Percentiles rank a stretch among this genome's conserved stretches.
phyloP scores from a whole-genome alignment of 1,284 basidiomycete species.

The Naganishia liquefaciens region DNA sequence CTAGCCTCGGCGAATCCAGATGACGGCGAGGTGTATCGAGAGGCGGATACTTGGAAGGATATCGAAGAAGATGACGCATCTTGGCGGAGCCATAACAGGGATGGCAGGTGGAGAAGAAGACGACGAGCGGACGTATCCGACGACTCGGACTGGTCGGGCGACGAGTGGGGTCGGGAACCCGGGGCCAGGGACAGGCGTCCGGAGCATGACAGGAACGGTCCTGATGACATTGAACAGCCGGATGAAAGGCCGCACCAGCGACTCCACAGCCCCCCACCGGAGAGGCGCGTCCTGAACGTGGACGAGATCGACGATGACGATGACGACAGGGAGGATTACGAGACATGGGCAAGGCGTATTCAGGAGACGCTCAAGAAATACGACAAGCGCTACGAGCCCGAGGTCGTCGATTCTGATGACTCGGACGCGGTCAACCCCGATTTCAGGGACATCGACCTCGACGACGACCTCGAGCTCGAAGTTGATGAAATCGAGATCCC shows the following conservation, averaged over 20 bases:
- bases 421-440: conserved; percentile 21
- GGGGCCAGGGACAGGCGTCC: too few species aligned
- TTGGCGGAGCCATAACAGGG: background rate
- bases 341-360: background rate
- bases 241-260: background rate
- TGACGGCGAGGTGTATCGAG: background rate
- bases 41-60: conserved; percentile 11
- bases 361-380: background rate
- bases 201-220: too few species aligned
- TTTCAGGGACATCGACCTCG: conserved; percentile 7
- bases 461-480: background rate
- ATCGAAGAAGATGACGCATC: background rate
- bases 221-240: background rate
- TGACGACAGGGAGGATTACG: conserved; percentile 8
- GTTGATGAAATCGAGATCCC: conserved; percentile 13
- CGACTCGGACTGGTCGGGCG: conserved; percentile 3
- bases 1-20: background rate
- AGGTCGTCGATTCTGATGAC: background rate
- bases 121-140: background rate
- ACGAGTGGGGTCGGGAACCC: background rate
- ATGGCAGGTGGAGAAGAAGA: too few species aligned
- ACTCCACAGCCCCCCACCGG: conserved; percentile 4
- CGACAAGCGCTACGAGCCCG: conserved; percentile 12
- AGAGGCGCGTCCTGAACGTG: background rate
- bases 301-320: background rate